phyloP scores from a whole-genome alignment of 208 protist genomes.

The Trypanosoma scelopori region DNA sequence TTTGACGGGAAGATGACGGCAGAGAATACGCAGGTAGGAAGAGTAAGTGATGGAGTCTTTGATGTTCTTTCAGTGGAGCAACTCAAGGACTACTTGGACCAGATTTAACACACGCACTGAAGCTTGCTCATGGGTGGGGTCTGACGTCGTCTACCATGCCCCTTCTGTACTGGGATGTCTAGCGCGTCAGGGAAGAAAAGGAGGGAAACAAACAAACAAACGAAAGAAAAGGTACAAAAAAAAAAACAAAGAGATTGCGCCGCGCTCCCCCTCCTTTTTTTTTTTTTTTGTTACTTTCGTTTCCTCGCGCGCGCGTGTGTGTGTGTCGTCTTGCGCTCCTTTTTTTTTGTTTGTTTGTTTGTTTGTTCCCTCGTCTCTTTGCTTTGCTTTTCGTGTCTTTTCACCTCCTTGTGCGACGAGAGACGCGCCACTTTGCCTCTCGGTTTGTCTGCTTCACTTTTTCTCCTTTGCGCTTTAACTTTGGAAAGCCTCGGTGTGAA shows the following conservation, averaged over 20 bases:
- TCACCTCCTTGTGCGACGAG: not conserved
- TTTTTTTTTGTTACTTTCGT: constrained; percentile 7
- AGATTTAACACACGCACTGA: constrained; percentile 52
- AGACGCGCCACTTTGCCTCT: not conserved
- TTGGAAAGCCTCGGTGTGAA: not conserved
- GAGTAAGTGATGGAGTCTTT: constrained; percentile 90
- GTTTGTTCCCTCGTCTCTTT: not conserved
- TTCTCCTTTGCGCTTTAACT: constrained; percentile 1
- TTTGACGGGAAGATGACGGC: constrained; percentile 96
- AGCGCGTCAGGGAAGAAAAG: not conserved
- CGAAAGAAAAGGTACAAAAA: not conserved
- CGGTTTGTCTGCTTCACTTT: not conserved
- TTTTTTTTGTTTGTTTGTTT: not conserved
- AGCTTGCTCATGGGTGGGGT: constrained; percentile 7
- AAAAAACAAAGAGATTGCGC: not conserved
- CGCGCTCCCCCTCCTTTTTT: not conserved
- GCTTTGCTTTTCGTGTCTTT: too few relatives aligned
- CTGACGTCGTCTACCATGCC: not conserved
- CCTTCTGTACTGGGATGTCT: constrained; percentile 4
- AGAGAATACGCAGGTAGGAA: constrained; percentile 98
- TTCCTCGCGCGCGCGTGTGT: not conserved
- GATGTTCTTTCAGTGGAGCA: constrained; percentile 80
- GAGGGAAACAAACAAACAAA: not conserved
- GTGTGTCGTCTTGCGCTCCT: not conserved
- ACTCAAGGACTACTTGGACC: constrained; percentile 84